phyloP scores from a whole-genome alignment of 73 alveolate genomes.

The Effrenium voratum region DNA sequence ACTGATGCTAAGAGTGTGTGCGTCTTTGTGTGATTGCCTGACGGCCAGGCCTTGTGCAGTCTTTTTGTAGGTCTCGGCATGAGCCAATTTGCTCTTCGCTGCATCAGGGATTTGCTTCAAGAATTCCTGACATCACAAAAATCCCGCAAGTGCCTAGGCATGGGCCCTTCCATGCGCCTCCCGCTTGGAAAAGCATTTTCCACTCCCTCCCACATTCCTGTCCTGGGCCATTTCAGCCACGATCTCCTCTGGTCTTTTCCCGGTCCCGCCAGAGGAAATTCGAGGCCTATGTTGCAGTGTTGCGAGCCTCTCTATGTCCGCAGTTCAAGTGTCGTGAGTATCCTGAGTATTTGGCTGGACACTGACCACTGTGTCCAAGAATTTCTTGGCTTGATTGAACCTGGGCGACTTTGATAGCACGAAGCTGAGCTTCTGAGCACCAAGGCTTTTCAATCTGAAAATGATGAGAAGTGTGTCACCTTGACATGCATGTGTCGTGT shows the following conservation, averaged over 20 bases:
- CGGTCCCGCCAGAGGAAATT: conserved; percentile 96
- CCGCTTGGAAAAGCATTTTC: not conserved
- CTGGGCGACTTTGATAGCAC: conserved; percentile 98
- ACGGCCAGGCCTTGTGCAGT: conserved; percentile 47
- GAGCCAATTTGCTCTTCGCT: conserved; percentile 95
- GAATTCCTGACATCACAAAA: conserved; percentile 37
- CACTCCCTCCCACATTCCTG: not conserved
- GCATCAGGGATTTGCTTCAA: conserved; percentile 95
- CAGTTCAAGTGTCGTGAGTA: conserved; percentile 46
- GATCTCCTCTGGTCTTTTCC: conserved; percentile 97
- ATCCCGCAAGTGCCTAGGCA: not conserved
- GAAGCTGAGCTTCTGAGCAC: too few relatives aligned
- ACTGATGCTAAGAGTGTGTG: not conserved
- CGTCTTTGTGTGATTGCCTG: not conserved
- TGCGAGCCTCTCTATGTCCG: conserved; percentile 95
- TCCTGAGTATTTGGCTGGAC: conserved; percentile 97
- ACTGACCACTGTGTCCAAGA: conserved; percentile 97
- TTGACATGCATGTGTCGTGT: too few relatives aligned
- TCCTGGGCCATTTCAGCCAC: conserved; percentile 97
- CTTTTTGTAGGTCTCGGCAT: conserved; percentile 95
- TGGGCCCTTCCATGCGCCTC: not conserved
- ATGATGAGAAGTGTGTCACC: not conserved
- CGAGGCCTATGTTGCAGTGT: conserved; percentile 96
- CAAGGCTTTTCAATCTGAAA: not conserved
- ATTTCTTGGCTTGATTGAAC: conserved; percentile 98